Base-by-base conservation (phyloP, 1,284 basidiomycete species). In the Fistulinella staudtii region DNA sequence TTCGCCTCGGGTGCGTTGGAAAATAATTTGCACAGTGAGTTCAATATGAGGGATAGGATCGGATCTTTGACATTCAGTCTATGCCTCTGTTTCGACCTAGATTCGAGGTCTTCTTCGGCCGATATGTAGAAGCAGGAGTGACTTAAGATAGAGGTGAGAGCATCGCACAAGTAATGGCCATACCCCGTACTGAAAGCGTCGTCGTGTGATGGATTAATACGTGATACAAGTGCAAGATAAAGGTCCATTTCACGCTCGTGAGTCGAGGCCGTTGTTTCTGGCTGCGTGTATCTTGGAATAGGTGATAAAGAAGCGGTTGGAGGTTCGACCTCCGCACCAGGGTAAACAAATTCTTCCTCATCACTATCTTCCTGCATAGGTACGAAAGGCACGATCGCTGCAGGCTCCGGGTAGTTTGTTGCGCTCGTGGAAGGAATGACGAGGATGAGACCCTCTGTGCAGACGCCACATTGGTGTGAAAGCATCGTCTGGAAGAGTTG, bases 121-220 rank as follows among this genome's bases (percentile, higher is more conserved):
- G 69, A 67, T 28, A 74, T 58, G 28, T 66, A 71, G 57, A 79
- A 85, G 31, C 77, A 78, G 9, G 70, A 66, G 53, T 88, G 84
- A 43, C 67, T 72, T 56, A 85, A 80, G 35, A 92, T 80, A 3
- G 79, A 74, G 24, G 77, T 62, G 20, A 93, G 67, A 2, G 90
- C 90, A 56, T 95, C 92, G 11, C 75, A 72, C 28, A 95, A 74
- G 64, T 94, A 95, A 55, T 88, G 80, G 29, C 88, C 81, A 54
- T 92, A 94, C 14, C 89, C 88, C 1, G 89, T 88, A 58, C 88
- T 89, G 61, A 89, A 85, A n/a, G 76, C 77, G 49, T 89, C 85
- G 21, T 74, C 75, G 52, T 86, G 80, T 1, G 79, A 77, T 11
- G 85, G 85, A 58, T 94, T 88, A 21, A 93, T 79, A 8, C 85